Percentiles rank a stretch among this genome's conserved stretches.
Evolutionary conservation across 192 early-diverging fungal genomes (phyloP).

Genomic region (Backusella sp.): DNA sequence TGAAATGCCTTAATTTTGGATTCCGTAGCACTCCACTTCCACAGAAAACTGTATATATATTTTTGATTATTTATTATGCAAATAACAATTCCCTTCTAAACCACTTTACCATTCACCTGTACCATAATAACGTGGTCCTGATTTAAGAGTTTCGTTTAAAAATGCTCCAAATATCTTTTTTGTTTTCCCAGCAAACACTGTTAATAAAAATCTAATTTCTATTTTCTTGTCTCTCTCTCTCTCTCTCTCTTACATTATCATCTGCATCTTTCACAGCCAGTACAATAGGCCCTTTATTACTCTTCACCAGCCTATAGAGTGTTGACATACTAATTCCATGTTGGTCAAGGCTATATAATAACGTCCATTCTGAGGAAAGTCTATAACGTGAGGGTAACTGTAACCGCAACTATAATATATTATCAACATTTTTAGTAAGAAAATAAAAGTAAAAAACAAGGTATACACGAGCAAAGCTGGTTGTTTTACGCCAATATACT

Average conservation of each 20-base stretch:
- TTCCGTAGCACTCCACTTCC: conserved; percentile 53
- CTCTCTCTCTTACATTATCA: conserved; percentile 35
- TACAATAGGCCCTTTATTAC: conserved; percentile 61
- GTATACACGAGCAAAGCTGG: not conserved
- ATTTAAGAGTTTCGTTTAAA: conserved; percentile 63
- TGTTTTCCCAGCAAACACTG: no score
- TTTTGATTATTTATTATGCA: not conserved
- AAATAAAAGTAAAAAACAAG: not conserved
- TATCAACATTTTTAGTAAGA: not conserved
- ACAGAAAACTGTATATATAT: conserved; percentile 60
- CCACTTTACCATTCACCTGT: conserved; percentile 70
- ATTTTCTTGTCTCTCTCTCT: not conserved
- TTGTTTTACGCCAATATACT: not conserved
- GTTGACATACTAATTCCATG: conserved; percentile 90
- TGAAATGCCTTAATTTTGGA: conserved; percentile 48
- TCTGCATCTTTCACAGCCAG: conserved; percentile 65
- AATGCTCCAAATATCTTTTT: conserved; percentile 71
- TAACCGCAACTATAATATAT: conserved; percentile 10
- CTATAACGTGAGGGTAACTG: conserved; percentile 73
- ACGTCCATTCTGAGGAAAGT: conserved; percentile 71
- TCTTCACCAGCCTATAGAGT: conserved; percentile 59
- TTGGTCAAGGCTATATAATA: conserved; percentile 89
- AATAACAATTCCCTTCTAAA: not conserved
- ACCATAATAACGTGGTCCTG: conserved; percentile 70
- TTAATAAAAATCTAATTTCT: not conserved